A percentile compares a stretch with the other conserved stretches of the same genome.
phyloP scores from a whole-genome alignment of 179 eudicot species.

The Monotropa hypopitys region DNA sequence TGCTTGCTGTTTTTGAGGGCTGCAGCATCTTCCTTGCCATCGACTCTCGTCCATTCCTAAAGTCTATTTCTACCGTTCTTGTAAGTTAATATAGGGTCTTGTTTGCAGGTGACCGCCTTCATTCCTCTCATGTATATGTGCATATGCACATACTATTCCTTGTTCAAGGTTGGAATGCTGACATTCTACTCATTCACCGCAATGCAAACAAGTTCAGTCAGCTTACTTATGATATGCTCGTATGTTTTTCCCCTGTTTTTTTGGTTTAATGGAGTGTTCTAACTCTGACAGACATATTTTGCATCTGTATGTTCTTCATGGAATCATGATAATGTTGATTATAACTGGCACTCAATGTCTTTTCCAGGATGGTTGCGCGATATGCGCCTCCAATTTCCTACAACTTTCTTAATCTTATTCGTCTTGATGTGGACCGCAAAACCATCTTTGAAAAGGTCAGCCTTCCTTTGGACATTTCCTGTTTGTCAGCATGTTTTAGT shows the following conservation, averaged over 20 bases:
- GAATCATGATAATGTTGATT: not conserved
- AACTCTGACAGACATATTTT: not conserved
- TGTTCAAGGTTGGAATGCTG: constrained; percentile 84
- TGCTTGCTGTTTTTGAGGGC: not conserved
- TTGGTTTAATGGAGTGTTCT: not conserved
- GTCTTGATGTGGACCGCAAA: constrained; percentile 52
- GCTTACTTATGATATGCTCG: constrained; percentile 98
- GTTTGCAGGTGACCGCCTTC: constrained; percentile 59
- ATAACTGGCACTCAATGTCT: constrained; percentile 1
- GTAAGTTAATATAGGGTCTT: not conserved
- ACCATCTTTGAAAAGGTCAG: constrained; percentile 84
- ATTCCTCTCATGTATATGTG: constrained; percentile 95
- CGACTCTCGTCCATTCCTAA: not conserved
- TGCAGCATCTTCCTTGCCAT: not conserved
- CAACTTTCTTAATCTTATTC: constrained; percentile 84
- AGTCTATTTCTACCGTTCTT: not conserved
- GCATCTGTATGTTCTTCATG: not conserved
- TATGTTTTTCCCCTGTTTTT: constrained; percentile 21
- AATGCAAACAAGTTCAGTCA: constrained; percentile 92
- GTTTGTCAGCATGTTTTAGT: not conserved
- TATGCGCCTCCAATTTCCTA: constrained; percentile 95
- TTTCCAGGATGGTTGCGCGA: constrained; percentile 89
- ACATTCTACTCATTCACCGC: constrained; percentile 85
- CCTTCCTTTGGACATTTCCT: not conserved
- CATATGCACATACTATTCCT: constrained; percentile 84